Evolutionary conservation across 176 grass and related monocot species (phyloP).

Genomic region (Thinopyrum elongatum): DNA sequence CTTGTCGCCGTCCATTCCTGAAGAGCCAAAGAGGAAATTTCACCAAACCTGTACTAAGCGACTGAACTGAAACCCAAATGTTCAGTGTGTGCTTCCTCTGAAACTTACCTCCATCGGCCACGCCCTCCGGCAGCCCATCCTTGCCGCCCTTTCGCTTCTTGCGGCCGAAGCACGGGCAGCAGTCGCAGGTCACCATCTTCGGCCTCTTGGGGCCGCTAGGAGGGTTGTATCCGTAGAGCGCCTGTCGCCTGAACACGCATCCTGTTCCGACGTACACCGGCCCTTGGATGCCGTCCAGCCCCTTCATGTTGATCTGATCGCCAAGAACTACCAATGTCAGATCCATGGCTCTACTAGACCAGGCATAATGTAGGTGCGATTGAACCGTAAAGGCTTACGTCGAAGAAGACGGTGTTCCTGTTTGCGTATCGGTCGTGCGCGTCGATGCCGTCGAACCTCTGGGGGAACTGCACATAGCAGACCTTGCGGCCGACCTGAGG

Average conservation of each 20-base stretch:
- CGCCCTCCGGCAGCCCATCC: slow-evolving; percentile 54
- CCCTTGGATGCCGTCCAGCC: slow-evolving; percentile 91
- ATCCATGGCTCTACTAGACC: background rate
- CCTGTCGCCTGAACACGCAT: slow-evolving; percentile 93
- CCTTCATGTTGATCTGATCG: slow-evolving; percentile 98
- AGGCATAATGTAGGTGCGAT: background rate
- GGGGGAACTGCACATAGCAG: slow-evolving; percentile 98
- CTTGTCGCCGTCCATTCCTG: slow-evolving; percentile 75
- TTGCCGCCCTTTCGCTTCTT: slow-evolving; percentile 79
- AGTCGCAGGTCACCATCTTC: slow-evolving; percentile 95
- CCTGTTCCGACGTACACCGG: slow-evolving; percentile 95
- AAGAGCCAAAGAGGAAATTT: background rate
- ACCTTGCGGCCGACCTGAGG: slow-evolving; percentile 81
- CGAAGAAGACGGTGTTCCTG: slow-evolving; percentile 98
- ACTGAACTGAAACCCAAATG: background rate
- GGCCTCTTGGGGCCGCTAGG: slow-evolving; percentile 89
- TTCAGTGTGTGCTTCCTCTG: background rate
- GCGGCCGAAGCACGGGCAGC: slow-evolving; percentile 94
- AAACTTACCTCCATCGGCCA: slow-evolving; percentile 47
- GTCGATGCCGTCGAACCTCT: slow-evolving; percentile 98
- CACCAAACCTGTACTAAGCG: background rate
- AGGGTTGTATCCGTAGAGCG: slow-evolving; percentile 96
- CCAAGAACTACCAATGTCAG: background rate
- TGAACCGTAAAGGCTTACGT: slow-evolving; percentile 40
- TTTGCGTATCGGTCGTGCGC: slow-evolving; percentile 86